phyloP scores from a whole-genome alignment of 257 asterid genomes.

The Lycium ferocissimum region DNA sequence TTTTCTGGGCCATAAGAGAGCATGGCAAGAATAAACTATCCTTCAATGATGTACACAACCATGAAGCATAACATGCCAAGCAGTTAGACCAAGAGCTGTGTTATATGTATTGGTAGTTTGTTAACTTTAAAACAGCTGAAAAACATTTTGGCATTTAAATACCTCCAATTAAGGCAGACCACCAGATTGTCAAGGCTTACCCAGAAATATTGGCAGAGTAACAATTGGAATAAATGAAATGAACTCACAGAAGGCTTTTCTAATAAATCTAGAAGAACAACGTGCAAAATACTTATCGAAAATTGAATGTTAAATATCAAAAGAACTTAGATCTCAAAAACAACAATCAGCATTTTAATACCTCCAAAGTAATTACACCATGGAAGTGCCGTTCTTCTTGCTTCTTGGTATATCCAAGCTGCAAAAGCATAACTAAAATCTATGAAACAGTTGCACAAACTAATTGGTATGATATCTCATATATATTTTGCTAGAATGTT shows the following conservation, averaged over 20 bases:
- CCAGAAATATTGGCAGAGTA: not conserved
- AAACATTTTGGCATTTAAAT: not conserved
- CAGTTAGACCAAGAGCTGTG: not conserved
- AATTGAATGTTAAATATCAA: not conserved
- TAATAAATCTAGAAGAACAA: not conserved
- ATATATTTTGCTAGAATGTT: not conserved
- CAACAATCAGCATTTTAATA: constrained; percentile 30
- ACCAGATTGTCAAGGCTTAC: not conserved
- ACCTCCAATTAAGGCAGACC: not conserved
- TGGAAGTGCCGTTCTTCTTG: constrained; percentile 96
- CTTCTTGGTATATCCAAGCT: constrained; percentile 98
- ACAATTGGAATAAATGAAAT: constrained; percentile 2
- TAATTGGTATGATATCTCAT: not conserved
- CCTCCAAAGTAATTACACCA: constrained; percentile 95
- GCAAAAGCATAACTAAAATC: constrained; percentile 39
- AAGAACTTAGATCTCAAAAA: constrained; percentile 20
- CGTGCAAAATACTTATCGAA: not conserved
- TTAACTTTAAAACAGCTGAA: constrained; percentile 12
- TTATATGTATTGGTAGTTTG: not conserved
- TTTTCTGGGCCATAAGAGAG: not conserved
- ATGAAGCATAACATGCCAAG: constrained; percentile 7
- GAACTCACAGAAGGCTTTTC: constrained; percentile 18
- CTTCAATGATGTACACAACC: not conserved
- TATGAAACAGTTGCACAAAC: not conserved
- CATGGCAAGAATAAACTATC: not conserved